These are phyloP conservation scores for Lepiota venenata DNA, from an alignment of 768 basidiomycete species.

Conservation along the genomic window DNA sequence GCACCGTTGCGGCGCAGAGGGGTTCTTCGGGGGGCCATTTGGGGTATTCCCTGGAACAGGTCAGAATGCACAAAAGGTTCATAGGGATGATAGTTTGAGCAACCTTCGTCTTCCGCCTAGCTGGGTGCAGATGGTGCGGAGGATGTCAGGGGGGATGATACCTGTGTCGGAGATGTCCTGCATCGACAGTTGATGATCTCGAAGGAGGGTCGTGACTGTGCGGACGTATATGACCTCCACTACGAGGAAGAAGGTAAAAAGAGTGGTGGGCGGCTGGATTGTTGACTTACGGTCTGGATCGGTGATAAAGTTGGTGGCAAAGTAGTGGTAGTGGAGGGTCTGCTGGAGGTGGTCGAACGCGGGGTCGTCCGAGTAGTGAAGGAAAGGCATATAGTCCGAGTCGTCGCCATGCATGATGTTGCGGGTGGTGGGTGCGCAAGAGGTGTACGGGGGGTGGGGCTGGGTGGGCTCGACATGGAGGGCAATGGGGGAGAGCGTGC, in stretches of 20 bases:
- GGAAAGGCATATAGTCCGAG: constrained; percentile 49
- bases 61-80: not conserved
- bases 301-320: constrained; percentile 46
- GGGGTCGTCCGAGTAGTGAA: constrained; percentile 62
- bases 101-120: constrained; percentile 4
- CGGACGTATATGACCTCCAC: constrained; percentile 52
- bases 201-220: constrained; percentile 39
- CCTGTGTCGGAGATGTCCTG: constrained; percentile 45
- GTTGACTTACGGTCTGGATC: constrained; percentile 34
- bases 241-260: constrained; percentile 14
- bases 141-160: constrained; percentile 33
- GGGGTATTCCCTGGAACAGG: constrained; percentile 27
- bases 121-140: constrained; percentile 3
- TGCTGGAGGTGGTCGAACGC: constrained; percentile 42
- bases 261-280: not conserved
- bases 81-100: no score
- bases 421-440: constrained; percentile 46
- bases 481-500: not conserved
- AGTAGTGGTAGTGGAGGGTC: constrained; percentile 34
- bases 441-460: constrained; percentile 46
- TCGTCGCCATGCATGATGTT: constrained; percentile 58
- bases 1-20: constrained; percentile 6
- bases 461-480: not conserved
- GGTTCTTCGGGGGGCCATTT: constrained; percentile 21
- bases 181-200: constrained; percentile 32